Evolutionary conservation across 192 early-diverging fungal genomes (phyloP), one percentile per base, ranked within the genome.

Genomic region (Backusella liffmaniae): DNA sequence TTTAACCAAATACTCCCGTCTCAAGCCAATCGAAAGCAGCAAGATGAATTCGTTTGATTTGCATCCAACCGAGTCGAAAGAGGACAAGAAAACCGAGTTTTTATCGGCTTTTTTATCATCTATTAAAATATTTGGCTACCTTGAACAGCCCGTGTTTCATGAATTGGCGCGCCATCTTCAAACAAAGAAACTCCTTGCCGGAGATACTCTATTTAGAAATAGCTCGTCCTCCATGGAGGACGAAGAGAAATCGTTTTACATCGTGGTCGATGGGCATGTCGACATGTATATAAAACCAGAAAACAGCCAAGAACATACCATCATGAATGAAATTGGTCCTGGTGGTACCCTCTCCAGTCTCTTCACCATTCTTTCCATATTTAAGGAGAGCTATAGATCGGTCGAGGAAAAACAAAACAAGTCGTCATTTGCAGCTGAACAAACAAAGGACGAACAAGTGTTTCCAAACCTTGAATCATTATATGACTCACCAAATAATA

Each of bases 121-220:
- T n/a, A 97, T 97, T 82, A 95, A 95, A 82, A 93, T 97, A 16
- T 98, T 99, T 90, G 96, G 96, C 0, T 98, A 97, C 80, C 89
- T 99, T 9, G 98, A 99, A 70, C 86, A 95, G 73, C 94, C 94
- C 4, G 96, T 99, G 9, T 97, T 99, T 80, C 94, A 94, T 81
- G 98, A 99, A 81, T 89, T 99, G 23, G 93, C 94, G 21, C 84
- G 95, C 35, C 94, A 97, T 75, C 84, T 97, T 67, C 94, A 95
- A 82, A 94, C 92, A 1, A 89, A 90, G 26, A 84, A 88, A 23
- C 77, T 93, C 59, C 80, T 91, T 53, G 91, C 91, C 0, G 94
- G 92, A 15, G 93, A 95, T 73, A 91, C 89, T 29, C 87, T 95
- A 80, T 90, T 92, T 76, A 79, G 83, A 36, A 81, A 78, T 59